phyloP scores from a whole-genome alignment of 306 rosid genomes.

The Prunus persica region Prunus_persica_NCBIv2 NC_034011.1:1340001-1340500 shows the following conservation, averaged over 20 bases:
- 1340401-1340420: background rate
- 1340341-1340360: background rate
- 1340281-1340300: background rate
- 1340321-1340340: background rate
- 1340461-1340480: no score
- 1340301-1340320: background rate
- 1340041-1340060: conserved; percentile 11
- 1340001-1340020: background rate
- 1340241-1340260: conserved; percentile 59
- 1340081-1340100: conserved; percentile 39
- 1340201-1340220: conserved; percentile 90
- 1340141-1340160: conserved; percentile 73
- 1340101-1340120: conserved; percentile 94
- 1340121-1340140: conserved; percentile 76
- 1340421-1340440: no score
- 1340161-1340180: conserved; percentile 69
- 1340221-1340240: conserved; percentile 96
- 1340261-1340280: conserved; percentile 49
- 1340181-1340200: conserved; percentile 56
- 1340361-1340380: background rate
- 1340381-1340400: background rate
- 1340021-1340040: background rate
- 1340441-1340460: no score
- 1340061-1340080: conserved; percentile 21
- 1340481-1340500: no score